These are phyloP conservation scores for Colletotrichum sp. DNA, from an alignment of 2,329 filamentous ascomycete species.

Conservation along the genomic window DNA sequence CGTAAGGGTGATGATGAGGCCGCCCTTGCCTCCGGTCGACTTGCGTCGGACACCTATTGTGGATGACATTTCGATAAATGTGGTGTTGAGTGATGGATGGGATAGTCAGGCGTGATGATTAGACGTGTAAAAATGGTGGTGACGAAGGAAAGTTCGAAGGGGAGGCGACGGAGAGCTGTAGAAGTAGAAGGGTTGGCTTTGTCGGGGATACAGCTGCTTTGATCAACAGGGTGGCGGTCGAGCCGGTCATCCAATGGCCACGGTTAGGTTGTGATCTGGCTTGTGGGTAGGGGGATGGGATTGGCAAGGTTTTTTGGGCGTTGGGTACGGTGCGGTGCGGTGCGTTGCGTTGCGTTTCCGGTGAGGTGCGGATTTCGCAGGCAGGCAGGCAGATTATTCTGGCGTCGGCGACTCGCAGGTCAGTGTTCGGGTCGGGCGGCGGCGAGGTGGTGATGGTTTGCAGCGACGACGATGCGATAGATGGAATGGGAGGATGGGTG, in stretches of 20 bases:
- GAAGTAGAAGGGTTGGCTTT: slow-evolving; percentile 10
- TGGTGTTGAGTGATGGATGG: not conserved
- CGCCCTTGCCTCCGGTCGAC: slow-evolving; percentile 25
- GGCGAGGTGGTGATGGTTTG: slow-evolving; percentile 22
- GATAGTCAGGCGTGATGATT: not conserved
- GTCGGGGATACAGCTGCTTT: slow-evolving; percentile 14
- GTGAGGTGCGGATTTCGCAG: not conserved
- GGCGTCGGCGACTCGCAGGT: slow-evolving; percentile 16
- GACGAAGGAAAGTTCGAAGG: not conserved
- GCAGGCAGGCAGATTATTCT: slow-evolving; percentile 15
- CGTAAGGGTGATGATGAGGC: slow-evolving; percentile 56
- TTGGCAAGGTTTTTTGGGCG: slow-evolving; percentile 10
- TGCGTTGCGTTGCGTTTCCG: not conserved
- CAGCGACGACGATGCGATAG: slow-evolving; percentile 2
- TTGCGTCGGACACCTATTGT: slow-evolving; percentile 21
- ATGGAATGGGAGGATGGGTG: slow-evolving; percentile 22
- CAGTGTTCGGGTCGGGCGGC: not conserved
- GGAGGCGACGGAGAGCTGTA: not conserved
- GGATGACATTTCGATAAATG: slow-evolving; percentile 17
- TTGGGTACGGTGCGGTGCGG: not conserved
- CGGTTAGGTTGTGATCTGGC: slow-evolving; percentile 10
- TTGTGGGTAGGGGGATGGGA: slow-evolving; percentile 7
- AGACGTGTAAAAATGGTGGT: not conserved
- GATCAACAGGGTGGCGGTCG: slow-evolving; percentile 21
- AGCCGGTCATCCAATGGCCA: slow-evolving; percentile 19